phyloP scores from a whole-genome alignment of 2,329 filamentous ascomycete species.

The Botrytis cinerea region DNA sequence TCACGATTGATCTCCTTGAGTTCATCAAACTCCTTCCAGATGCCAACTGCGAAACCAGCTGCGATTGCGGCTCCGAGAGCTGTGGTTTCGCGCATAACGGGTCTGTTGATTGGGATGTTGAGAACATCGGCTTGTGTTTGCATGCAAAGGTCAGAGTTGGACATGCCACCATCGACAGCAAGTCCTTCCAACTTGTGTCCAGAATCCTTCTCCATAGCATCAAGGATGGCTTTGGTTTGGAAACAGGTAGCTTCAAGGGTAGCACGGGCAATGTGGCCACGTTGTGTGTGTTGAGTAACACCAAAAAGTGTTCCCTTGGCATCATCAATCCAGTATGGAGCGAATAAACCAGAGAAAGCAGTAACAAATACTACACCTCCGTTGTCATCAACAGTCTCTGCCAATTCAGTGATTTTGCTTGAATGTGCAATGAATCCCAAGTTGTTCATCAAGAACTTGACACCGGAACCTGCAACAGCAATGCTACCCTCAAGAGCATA shows the following conservation, averaged over 20 bases:
- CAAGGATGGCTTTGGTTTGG: conserved; percentile 88
- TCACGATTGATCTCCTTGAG: conserved; percentile 69
- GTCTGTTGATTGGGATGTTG: conserved; percentile 78
- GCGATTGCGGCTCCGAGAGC: conserved; percentile 86
- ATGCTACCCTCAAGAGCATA: conserved; percentile 86
- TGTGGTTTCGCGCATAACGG: conserved; percentile 87
- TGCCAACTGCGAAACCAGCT: conserved; percentile 77
- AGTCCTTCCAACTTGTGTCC: conserved; percentile 73
- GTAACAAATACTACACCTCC: conserved; percentile 87
- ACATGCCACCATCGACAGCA: conserved; percentile 87
- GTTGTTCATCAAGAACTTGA: conserved; percentile 72
- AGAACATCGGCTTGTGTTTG: conserved; percentile 85
- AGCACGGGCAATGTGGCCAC: conserved; percentile 83
- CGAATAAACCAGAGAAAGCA: conserved; percentile 87
- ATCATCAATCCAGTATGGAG: conserved; percentile 93
- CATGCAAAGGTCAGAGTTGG: conserved; percentile 87
- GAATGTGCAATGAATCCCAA: conserved; percentile 59
- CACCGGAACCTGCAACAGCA: conserved; percentile 76
- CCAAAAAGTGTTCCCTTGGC: conserved; percentile 83
- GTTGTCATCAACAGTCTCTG: conserved; percentile 63
- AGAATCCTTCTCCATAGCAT: conserved; percentile 88
- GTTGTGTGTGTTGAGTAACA: conserved; percentile 81
- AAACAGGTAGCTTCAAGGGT: conserved; percentile 91
- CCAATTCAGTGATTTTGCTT: conserved; percentile 53
- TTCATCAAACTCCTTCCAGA: conserved; percentile 76